Evolutionary conservation across 768 basidiomycete species (phyloP), one percentile per base, ranked within the genome.

Genomic region (Tylopilus vinaceipallidus): DNA sequence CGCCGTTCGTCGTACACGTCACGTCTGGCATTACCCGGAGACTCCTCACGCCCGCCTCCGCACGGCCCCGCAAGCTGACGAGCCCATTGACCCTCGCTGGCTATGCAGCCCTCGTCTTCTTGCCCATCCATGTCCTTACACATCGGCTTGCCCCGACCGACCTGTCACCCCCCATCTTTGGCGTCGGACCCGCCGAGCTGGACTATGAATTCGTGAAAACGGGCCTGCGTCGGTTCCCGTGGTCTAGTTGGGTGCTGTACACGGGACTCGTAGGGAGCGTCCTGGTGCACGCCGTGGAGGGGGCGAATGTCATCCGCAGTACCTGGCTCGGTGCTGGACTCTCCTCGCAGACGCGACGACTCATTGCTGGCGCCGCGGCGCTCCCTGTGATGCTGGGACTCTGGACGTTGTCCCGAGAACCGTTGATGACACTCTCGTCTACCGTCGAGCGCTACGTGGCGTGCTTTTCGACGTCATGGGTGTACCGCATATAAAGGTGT

Each of bases 181-280:
- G 24, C 26, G 40, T 42, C 17, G 40, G 40, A 29, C 40, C 40
- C 2, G 74, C 86, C 0, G 88, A 93, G 60, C 77, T 93, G 29
- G 84, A 88, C 65, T 92, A 79, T 64, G 86, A 91, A 54, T 92
- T 84, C 63, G 88, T 93, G 49, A 91, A 92, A 62, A 75, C 78
- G 6, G 87, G 80, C 3, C 66, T 92, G 33, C 72, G 73, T 14
- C 68, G 50, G 16, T 90, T 83, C 78, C 87, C 88, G 0, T 67
- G 71, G 61, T 72, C 79, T 33, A 85, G 78, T 58, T 82, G 77
- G 77, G 47, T 79, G 3, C 64, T 84, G 37, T 92, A 94, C 57
- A 64, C 73, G 2, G 83, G 78, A 0, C 75, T 94, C 10, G 76
- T 87, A 0, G 68, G 69, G 2, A 73, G 77, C 20, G 77, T 79